These are phyloP conservation scores for Extremus antarcticus DNA, from an alignment of 495 filamentous ascomycete species.

Conservation along the genomic window DNA sequence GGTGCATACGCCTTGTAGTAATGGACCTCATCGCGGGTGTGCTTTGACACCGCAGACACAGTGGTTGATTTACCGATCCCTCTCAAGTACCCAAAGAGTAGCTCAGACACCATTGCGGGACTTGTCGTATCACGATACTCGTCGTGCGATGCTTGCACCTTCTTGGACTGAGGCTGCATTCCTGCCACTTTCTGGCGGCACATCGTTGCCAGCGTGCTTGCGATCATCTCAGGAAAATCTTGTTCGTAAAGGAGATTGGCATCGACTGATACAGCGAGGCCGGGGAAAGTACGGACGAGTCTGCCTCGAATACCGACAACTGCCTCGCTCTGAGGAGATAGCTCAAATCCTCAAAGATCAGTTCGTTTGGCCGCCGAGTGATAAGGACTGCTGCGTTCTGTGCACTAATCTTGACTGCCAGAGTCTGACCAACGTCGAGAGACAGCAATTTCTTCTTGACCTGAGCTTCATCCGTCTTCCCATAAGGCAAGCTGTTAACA, in stretches of 20 bases:
- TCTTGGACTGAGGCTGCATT: slow-evolving; percentile 32
- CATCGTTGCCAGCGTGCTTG: slow-evolving; percentile 36
- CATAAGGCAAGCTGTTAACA: neutral
- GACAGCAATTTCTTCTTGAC: neutral
- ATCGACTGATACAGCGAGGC: slow-evolving; percentile 34
- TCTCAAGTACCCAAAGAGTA: slow-evolving; percentile 39
- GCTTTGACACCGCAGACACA: slow-evolving; percentile 38
- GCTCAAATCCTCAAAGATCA: slow-evolving; percentile 47
- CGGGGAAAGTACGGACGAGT: slow-evolving; percentile 46
- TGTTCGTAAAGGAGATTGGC: slow-evolving; percentile 25
- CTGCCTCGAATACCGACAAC: slow-evolving; percentile 41
- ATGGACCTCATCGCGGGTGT: slow-evolving; percentile 51
- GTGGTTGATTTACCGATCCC: slow-evolving; percentile 30
- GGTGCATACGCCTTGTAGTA: slow-evolving; percentile 35
- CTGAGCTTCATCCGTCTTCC: neutral
- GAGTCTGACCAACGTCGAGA: neutral
- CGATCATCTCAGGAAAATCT: slow-evolving; percentile 32
- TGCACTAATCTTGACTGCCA: slow-evolving; percentile 36
- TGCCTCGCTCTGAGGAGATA: slow-evolving; percentile 37
- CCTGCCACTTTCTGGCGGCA: slow-evolving; percentile 30
- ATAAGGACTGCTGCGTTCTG: slow-evolving; percentile 54
- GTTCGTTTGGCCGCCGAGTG: slow-evolving; percentile 15
- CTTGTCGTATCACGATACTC: slow-evolving; percentile 45
- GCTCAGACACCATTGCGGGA: slow-evolving; percentile 46
- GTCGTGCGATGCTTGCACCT: slow-evolving; percentile 28